Percentiles rank a stretch among this genome's conserved stretches.
Conservation (phyloP, 495 filamentous ascomycete species). For the Aspergillus cavernicola region DNA sequence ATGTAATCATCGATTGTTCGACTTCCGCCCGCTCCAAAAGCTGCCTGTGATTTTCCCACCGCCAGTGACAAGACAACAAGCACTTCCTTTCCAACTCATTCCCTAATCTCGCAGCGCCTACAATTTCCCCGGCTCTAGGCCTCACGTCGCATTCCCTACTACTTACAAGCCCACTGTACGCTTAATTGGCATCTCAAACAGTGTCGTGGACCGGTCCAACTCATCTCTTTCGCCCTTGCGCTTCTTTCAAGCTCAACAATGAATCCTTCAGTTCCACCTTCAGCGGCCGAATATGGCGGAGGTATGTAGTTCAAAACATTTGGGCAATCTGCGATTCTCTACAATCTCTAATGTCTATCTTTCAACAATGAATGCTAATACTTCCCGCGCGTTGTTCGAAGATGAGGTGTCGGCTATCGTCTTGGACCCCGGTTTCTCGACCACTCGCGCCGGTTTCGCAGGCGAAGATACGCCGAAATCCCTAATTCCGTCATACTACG, state of each 20-base stretch:
- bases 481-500: slow-evolving; percentile 84
- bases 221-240: neutral
- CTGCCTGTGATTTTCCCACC: slow-evolving; percentile 7
- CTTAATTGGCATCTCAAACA: neutral
- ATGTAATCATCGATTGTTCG: slow-evolving; percentile 1
- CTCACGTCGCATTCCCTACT: neutral
- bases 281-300: slow-evolving; percentile 76
- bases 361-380: slow-evolving; percentile 22
- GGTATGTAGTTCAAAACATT: slow-evolving; percentile 46
- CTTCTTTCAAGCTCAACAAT: slow-evolving; percentile 20
- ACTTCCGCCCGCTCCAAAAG: slow-evolving; percentile 2
- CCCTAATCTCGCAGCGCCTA: neutral
- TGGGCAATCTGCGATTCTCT: too few species aligned
- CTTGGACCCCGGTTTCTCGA: slow-evolving; percentile 88
- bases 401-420: slow-evolving; percentile 97
- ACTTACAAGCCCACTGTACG: neutral
- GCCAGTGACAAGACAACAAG: neutral
- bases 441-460: slow-evolving; percentile 89
- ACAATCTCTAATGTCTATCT: too few species aligned
- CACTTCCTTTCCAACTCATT: neutral
- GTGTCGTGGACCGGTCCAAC: neutral
- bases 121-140: neutral
- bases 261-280: slow-evolving; percentile 51
- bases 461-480: slow-evolving; percentile 97
- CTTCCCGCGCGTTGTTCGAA: slow-evolving; percentile 27